phyloP scores from a whole-genome alignment of 139 green algal genomes.

The Gonium pectorale region DNA sequence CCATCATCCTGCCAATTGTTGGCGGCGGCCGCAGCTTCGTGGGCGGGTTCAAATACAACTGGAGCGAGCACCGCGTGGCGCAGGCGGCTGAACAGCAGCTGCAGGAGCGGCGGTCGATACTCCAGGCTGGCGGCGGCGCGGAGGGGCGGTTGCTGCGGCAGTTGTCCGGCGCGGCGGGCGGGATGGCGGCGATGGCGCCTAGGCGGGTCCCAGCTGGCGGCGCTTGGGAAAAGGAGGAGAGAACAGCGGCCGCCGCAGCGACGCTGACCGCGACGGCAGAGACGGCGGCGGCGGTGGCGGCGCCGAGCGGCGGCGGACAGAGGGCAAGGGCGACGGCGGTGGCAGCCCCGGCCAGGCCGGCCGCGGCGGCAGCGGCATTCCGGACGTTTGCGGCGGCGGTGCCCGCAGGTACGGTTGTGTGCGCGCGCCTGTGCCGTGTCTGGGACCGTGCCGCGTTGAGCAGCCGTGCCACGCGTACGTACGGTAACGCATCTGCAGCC shows the following conservation, averaged over 20 bases:
- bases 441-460: not conserved
- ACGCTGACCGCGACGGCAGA: not conserved
- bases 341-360: conserved; percentile 1
- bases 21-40: conserved; percentile 27
- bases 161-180: too few species aligned
- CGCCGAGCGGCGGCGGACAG: conserved; percentile 31
- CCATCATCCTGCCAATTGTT: not conserved
- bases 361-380: not conserved
- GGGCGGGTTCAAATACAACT: conserved; percentile 21
- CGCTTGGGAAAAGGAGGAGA: too few species aligned
- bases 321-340: conserved; percentile 2
- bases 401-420: conserved; percentile 21
- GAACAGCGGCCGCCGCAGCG: not conserved
- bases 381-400: not conserved
- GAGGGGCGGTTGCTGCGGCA: not conserved
- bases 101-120: too few species aligned
- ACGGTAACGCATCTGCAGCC: not conserved
- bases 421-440: not conserved
- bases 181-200: too few species aligned
- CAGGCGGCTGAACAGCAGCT: not conserved
- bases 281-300: not conserved
- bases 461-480: not conserved
- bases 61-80: not conserved
- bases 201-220: too few species aligned
- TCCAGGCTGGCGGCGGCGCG: too few species aligned